A percentile compares a stretch with the other conserved stretches of the same genome.
phyloP scores from a whole-genome alignment of 225 moss, liverwort and hornwort species.

The Climacium dendroides region DNA sequence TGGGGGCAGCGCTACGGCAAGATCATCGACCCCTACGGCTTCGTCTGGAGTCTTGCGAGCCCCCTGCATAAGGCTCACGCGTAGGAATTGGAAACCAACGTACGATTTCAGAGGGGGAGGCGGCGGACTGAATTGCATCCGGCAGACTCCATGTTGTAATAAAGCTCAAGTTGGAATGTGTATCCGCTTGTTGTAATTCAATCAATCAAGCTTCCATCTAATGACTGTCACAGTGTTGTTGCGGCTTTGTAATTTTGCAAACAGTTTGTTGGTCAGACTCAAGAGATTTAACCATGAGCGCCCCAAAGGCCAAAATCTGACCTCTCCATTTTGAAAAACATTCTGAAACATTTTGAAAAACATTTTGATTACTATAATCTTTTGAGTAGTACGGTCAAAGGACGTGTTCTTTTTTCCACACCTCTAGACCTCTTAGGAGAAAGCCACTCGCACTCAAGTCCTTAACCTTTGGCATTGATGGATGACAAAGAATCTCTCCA shows the following conservation, averaged over 20 bases:
- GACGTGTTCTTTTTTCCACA: too few relatives aligned
- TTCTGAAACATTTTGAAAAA: too few relatives aligned
- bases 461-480: too few relatives aligned
- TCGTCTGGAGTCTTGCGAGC: constrained; percentile 49
- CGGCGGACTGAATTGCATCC: not conserved
- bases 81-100: not conserved
- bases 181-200: not conserved
- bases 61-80: not conserved
- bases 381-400: too few relatives aligned
- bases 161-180: not conserved
- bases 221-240: not conserved
- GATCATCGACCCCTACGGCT: constrained; percentile 51
- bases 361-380: too few relatives aligned
- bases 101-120: not conserved
- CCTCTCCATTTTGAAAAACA: too few relatives aligned
- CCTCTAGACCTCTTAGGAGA: too few relatives aligned
- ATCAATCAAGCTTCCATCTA: not conserved
- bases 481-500: too few relatives aligned
- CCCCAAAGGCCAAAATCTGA: too few relatives aligned
- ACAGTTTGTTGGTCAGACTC: too few relatives aligned
- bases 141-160: not conserved
- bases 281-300: too few relatives aligned
- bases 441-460: too few relatives aligned
- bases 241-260: not conserved
- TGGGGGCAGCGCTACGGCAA: constrained; percentile 66